phyloP scores from a whole-genome alignment of 805 yeast species.

The Sugiyamaella smithiae region DNA sequence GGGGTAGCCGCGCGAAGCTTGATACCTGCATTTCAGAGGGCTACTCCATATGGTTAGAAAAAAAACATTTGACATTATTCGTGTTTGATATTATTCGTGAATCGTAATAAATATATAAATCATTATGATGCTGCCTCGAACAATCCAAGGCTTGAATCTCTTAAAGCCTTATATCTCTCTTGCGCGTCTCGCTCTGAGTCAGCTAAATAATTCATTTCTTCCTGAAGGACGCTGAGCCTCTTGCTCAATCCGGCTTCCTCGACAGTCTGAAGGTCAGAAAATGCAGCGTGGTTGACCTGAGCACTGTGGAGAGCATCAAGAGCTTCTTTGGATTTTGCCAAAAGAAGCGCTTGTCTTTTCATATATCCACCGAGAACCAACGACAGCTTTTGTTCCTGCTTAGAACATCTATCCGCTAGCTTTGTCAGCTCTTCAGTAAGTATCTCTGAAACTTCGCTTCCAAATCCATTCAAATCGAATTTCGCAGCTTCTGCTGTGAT shows the following conservation, averaged over 20 bases:
- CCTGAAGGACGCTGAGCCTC: constrained; percentile 24
- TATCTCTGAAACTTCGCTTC: not conserved
- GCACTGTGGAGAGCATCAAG: constrained; percentile 15
- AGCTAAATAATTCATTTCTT: constrained; percentile 26
- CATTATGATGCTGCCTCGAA: too few relatives aligned
- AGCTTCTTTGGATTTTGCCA: constrained; percentile 22
- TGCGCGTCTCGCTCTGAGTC: constrained; percentile 28
- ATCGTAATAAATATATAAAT: too few relatives aligned
- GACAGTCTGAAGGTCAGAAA: constrained; percentile 18
- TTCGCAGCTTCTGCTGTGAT: not conserved
- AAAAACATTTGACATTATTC: not conserved
- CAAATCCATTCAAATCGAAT: not conserved
- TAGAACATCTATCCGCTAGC: constrained; percentile 29
- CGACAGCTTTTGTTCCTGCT: constrained; percentile 33
- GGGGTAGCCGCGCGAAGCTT: not conserved
- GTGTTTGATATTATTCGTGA: not conserved
- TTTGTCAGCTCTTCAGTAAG: constrained; percentile 5
- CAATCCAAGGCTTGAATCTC: too few relatives aligned
- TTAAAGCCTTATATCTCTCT: constrained; percentile 23
- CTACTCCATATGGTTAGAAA: too few relatives aligned
- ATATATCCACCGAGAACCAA: constrained; percentile 36
- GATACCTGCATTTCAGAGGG: not conserved
- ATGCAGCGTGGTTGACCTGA: constrained; percentile 18
- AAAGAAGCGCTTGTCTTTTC: constrained; percentile 30
- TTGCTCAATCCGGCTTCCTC: constrained; percentile 24